A percentile compares a stretch with the other conserved stretches of the same genome.
These are phyloP conservation scores for Cutaneotrichosporon sp. DNA, from an alignment of 1,284 basidiomycete species.

Conservation along the genomic window DNA sequence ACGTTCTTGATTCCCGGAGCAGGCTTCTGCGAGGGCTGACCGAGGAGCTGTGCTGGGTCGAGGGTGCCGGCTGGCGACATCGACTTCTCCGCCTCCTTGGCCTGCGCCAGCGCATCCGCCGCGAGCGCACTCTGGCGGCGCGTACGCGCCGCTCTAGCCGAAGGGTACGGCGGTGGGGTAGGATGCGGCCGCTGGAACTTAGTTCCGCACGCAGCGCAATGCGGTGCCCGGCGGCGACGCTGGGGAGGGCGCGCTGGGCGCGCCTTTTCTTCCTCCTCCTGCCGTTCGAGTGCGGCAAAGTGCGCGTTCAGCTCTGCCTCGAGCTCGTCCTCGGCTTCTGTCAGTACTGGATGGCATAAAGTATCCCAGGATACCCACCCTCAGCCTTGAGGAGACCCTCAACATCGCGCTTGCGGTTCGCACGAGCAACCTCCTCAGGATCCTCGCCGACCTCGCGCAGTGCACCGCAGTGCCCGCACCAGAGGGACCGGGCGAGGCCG, in stretches of 20 bases:
- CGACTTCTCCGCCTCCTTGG: background rate
- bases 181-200: conserved; percentile 18
- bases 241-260: conserved; percentile 6
- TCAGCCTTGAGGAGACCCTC: conserved; percentile 16
- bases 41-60: conserved; percentile 5
- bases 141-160: conserved; percentile 22
- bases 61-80: conserved; percentile 13
- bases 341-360: background rate
- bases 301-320: conserved; percentile 13
- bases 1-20: background rate
- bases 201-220: conserved; percentile 16
- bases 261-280: background rate
- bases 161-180: conserved; percentile 12
- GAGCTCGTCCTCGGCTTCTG: conserved; percentile 14
- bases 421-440: conserved; percentile 9
- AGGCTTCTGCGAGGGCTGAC: background rate
- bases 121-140: conserved; percentile 18
- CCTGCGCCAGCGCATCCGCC: background rate
- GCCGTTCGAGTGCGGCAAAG: background rate
- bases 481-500: conserved; percentile 38
- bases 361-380: background rate
- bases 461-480: conserved; percentile 31
- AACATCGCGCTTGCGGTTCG: conserved; percentile 2
- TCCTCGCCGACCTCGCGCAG: conserved; percentile 37
- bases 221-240: conserved; percentile 9